phyloP scores from a whole-genome alignment of 108 stramenopile species.

The Stephanodiscus minutulus region DNA sequence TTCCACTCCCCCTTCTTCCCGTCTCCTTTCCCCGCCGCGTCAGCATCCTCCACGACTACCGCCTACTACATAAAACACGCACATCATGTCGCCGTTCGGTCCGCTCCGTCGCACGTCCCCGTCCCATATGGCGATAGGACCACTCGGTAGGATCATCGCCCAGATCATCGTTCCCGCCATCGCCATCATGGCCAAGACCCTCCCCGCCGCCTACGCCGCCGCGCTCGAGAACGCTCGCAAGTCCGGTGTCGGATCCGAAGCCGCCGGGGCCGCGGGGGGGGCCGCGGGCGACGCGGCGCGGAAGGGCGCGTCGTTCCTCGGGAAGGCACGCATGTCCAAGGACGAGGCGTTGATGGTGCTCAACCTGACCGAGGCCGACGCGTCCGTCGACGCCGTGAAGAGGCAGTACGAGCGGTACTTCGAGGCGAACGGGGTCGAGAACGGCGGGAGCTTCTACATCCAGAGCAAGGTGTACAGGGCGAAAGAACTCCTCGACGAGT shows the following conservation, averaged over 20 bases:
- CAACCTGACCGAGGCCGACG: conserved; percentile 67
- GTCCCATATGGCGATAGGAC: conserved; percentile 46
- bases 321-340: conserved; percentile 54
- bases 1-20: background rate
- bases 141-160: conserved; percentile 42
- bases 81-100: background rate
- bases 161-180: conserved; percentile 45
- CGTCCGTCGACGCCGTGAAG: conserved; percentile 55
- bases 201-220: conserved; percentile 50
- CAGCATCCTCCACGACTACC: background rate
- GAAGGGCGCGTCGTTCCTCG: conserved; percentile 44
- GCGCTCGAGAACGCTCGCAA: conserved; percentile 51
- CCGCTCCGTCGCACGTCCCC: background rate
- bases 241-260: conserved; percentile 43
- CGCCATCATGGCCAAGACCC: conserved; percentile 44
- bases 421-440: conserved; percentile 89
- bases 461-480: conserved; percentile 97
- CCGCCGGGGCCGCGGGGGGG: conserved; percentile 31
- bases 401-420: conserved; percentile 88
- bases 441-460: conserved; percentile 97
- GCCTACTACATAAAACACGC: background rate
- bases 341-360: conserved; percentile 71
- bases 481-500: conserved; percentile 88
- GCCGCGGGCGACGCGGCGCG: conserved; percentile 6
- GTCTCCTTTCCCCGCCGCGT: background rate